Conservation (phyloP, 805 yeast species). For the Wickerhamomyces bovis region DNA sequence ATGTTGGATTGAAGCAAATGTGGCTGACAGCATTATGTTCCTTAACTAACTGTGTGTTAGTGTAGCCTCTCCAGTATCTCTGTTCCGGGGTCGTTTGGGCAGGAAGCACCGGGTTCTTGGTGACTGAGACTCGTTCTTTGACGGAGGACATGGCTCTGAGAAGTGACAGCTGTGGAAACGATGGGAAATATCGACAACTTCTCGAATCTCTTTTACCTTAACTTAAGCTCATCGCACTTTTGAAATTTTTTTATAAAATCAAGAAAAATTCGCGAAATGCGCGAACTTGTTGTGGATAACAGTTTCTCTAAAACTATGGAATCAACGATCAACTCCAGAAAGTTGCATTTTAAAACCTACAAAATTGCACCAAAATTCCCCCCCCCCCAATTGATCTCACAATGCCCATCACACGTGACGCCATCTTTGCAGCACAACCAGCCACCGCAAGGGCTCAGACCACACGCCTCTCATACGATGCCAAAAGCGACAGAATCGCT, state of each 20-base stretch:
- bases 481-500: conserved; percentile 60
- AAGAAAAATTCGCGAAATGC: neutral
- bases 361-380: no score
- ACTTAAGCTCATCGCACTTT: neutral
- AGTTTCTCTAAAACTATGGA: no score
- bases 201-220: neutral
- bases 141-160: conserved; percentile 59
- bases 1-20: conserved; percentile 76
- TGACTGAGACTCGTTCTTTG: conserved; percentile 56
- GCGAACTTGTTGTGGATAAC: neutral
- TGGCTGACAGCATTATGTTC: conserved; percentile 91
- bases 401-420: conserved; percentile 23
- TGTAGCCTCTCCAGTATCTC: conserved; percentile 86
- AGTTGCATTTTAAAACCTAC: neutral
- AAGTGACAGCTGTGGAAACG: neutral
- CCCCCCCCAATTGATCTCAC: neutral
- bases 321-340: neutral
- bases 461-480: conserved; percentile 72
- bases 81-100: conserved; percentile 88
- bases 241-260: neutral
- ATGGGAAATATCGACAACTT: no score
- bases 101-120: conserved; percentile 71
- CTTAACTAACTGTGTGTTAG: conserved; percentile 81
- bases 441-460: conserved; percentile 64
- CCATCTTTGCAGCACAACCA: conserved; percentile 72